Conservation (phyloP, 331 rosid species). For the Arachis monticola region DNA sequence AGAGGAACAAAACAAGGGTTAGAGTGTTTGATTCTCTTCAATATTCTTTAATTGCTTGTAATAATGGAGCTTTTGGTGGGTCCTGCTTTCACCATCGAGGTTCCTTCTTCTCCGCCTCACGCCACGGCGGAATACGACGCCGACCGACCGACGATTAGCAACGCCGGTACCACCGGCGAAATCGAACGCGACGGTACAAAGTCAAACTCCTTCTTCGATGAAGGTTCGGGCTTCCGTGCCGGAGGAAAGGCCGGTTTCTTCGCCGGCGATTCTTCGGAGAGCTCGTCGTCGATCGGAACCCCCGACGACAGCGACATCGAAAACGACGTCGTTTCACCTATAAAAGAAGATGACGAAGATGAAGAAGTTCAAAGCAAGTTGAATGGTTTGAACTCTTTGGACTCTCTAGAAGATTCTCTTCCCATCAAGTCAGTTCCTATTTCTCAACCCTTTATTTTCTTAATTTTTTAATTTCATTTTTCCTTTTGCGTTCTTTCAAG, state of each 20-base stretch:
- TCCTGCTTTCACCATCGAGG: slow-evolving; percentile 55
- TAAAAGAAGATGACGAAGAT: slow-evolving; percentile 31
- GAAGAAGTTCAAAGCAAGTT: slow-evolving; percentile 57
- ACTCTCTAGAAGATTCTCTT: slow-evolving; percentile 68
- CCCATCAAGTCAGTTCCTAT: slow-evolving; percentile 61
- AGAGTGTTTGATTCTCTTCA: background rate
- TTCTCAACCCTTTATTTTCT: background rate
- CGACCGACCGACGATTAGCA: background rate
- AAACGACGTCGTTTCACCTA: slow-evolving; percentile 32
- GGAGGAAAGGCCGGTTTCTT: slow-evolving; percentile 5
- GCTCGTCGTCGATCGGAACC: slow-evolving; percentile 70
- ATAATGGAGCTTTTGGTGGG: slow-evolving; percentile 67
- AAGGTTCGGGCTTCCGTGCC: slow-evolving; percentile 30
- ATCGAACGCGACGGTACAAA: slow-evolving; percentile 29
- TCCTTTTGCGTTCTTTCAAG: background rate
- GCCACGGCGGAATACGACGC: slow-evolving; percentile 18
- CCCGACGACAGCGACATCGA: slow-evolving; percentile 61
- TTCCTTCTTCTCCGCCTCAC: slow-evolving; percentile 33
- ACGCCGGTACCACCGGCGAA: background rate
- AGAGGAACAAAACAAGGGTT: slow-evolving; percentile 38
- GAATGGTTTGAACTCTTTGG: slow-evolving; percentile 47
- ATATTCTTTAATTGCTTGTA: background rate
- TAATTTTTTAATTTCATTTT: too few species aligned
- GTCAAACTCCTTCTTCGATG: slow-evolving; percentile 1
- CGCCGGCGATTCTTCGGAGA: slow-evolving; percentile 42